A percentile compares a stretch with the other conserved stretches of the same genome.
Evolutionary conservation across 352 stramenopile species (phyloP).

Genomic region (Plasmopara muralis): DNA sequence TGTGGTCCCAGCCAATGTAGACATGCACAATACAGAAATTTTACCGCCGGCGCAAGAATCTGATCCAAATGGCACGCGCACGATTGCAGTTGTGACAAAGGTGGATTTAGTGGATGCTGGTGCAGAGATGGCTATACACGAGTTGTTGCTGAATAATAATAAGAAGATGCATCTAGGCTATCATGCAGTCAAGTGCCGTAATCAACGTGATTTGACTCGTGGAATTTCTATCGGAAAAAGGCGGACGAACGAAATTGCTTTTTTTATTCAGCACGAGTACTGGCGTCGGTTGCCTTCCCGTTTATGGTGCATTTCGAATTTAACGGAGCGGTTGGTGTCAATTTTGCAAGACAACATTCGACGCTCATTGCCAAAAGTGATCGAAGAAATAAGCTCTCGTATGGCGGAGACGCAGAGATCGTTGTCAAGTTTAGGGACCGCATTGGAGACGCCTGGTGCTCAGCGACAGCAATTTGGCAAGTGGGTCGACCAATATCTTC

Average conservation of each 20-base stretch:
- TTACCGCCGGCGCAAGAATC: constrained; percentile 57
- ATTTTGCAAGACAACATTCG: constrained; percentile 51
- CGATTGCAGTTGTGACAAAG: constrained; percentile 86
- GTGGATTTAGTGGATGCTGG: constrained; percentile 83
- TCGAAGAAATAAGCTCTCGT: constrained; percentile 31
- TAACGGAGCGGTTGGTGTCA: constrained; percentile 31
- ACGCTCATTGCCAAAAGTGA: constrained; percentile 36
- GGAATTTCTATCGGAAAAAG: constrained; percentile 50
- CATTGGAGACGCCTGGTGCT: constrained; percentile 14
- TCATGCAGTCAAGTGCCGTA: constrained; percentile 83
- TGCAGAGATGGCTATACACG: constrained; percentile 54
- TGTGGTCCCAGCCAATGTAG: constrained; percentile 77
- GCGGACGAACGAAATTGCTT: constrained; percentile 44
- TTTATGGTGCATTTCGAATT: constrained; percentile 29
- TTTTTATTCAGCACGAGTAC: constrained; percentile 43
- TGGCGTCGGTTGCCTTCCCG: constrained; percentile 27
- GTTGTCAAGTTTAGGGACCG: constrained; percentile 20
- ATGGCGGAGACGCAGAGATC: constrained; percentile 17
- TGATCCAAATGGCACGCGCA: constrained; percentile 60
- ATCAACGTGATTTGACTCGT: constrained; percentile 56
- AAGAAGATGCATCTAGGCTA: constrained; percentile 63
- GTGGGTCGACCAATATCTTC: constrained; percentile 27
- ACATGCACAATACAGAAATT: constrained; percentile 84
- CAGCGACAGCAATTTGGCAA: constrained; percentile 33
- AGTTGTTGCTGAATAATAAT: constrained; percentile 73